Base-by-base conservation (phyloP, 371 early-diverging fungal genomes). In the Mucor sp. region DNA sequence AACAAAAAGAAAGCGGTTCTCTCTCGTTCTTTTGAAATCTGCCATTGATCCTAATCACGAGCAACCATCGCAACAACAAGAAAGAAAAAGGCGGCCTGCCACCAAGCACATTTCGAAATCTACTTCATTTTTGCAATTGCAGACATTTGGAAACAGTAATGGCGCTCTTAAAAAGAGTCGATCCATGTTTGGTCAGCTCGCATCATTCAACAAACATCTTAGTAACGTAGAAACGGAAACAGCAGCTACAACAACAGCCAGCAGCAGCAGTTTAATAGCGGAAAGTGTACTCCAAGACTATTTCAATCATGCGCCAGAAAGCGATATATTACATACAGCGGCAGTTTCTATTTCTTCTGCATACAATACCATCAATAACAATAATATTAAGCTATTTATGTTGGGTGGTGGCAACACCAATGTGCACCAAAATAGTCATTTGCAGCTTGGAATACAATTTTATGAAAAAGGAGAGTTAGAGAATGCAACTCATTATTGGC, bases 401-500 rank as follows among this genome's bases (percentile, higher is more conserved):
- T 12, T 15, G 28, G 21, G 15, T 27, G 32, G 30, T 48, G 30
- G 43, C 47, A 60, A 60, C 14, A 37, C 12, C 37, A 37, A 37
- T 37, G 12, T 37, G 37, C n/a, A 30, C 4, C 30, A 50, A 43
- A 62, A 65, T 30, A 30, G 28, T 12, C 28, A 57, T 21, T 28
- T 64, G n/a, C 30, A 56, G 17, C 30, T 57, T 6, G 64, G 64
- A n/a, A 64, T 57, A 15, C 41, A 56, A 32, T 64, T 19, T 15
- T 57, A 57, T 57, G 64, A 64, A 57, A 57, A 43, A 7, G 86
- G 87, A 27, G 79, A 92, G 67, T 77, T 94, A 11, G 89, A 86
- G 56, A 86, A 91, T 64, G 91, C 95, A 6, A 89, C 94, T 0
- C 82, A 88, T 39, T 92, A 91, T 75, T 93, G 94, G 72, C 82